Conservation (phyloP, 2,329 filamentous ascomycete genomes). For the Calonectria naviculata region DNA sequence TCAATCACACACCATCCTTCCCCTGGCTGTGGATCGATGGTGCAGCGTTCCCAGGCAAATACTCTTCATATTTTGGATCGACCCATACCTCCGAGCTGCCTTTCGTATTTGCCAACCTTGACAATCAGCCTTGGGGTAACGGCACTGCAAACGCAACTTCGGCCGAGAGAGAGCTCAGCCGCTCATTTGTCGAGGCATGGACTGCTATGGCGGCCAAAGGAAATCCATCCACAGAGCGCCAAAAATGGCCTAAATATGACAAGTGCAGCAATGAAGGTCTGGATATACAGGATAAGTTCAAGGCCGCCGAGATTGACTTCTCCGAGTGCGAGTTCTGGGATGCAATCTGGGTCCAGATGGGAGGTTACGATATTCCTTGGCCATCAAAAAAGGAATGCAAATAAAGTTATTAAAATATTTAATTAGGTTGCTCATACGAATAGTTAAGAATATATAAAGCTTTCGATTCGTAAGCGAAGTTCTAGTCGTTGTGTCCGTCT, state of each 20-base stretch:
- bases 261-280: neutral
- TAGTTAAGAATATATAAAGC: no score
- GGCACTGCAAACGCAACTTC: conserved; percentile 24
- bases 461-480: no score
- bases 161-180: conserved; percentile 21
- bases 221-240: conserved; percentile 14
- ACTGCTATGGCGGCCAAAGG: conserved; percentile 27
- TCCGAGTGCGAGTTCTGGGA: conserved; percentile 35
- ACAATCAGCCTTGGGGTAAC: conserved; percentile 26
- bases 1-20: conserved; percentile 25
- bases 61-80: conserved; percentile 20
- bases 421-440: no score
- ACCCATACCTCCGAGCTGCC: conserved; percentile 30
- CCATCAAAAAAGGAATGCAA: neutral
- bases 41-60: conserved; percentile 7
- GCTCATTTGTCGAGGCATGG: conserved; percentile 22
- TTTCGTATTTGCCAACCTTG: conserved; percentile 29
- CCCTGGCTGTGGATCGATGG: conserved; percentile 26
- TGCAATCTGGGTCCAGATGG: conserved; percentile 22
- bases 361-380: conserved; percentile 8
- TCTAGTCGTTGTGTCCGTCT: no score
- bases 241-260: conserved; percentile 24
- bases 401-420: no score
- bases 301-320: conserved; percentile 10
- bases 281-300: neutral